A percentile compares a stretch with the other conserved stretches of the same genome.
Evolutionary conservation across 345 rosid genomes (phyloP).

Genomic region (Sonneratia caseolaris): DNA sequence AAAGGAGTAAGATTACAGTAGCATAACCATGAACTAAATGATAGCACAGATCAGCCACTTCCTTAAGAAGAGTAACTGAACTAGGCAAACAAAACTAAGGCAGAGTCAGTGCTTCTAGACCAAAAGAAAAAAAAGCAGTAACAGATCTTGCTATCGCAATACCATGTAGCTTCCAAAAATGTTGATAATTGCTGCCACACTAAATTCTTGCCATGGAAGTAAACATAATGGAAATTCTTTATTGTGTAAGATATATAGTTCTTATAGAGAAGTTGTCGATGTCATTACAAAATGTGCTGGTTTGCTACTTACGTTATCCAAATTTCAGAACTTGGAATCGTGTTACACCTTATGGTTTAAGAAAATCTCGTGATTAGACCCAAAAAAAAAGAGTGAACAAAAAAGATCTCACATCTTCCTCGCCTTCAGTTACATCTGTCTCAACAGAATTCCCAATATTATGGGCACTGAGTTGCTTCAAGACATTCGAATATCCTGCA

Average conservation of each 20-base stretch:
- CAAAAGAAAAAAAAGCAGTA: background rate
- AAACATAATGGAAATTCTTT: background rate
- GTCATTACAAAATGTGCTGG: background rate
- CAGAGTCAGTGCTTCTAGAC: too few species aligned
- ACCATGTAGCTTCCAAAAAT: background rate
- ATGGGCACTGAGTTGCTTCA: constrained; percentile 32
- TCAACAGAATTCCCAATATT: constrained; percentile 14
- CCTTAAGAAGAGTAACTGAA: too few species aligned
- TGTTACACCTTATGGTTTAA: background rate
- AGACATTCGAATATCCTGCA: constrained; percentile 21
- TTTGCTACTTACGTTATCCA: background rate
- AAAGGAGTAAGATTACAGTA: background rate
- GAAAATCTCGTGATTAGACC: background rate
- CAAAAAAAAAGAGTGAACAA: background rate
- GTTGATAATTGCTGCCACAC: background rate
- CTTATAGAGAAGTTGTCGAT: background rate
- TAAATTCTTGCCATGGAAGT: background rate
- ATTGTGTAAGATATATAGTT: background rate
- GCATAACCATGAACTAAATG: background rate
- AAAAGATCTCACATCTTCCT: constrained; percentile 44
- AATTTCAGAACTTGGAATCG: background rate
- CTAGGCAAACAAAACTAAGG: too few species aligned
- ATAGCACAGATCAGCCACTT: background rate
- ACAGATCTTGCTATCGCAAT: background rate
- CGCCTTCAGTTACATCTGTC: constrained; percentile 24